Evolutionary conservation across 2,329 filamentous ascomycete genomes (phyloP).

Genomic region (Pseudogymnoascus sp.): DNA sequence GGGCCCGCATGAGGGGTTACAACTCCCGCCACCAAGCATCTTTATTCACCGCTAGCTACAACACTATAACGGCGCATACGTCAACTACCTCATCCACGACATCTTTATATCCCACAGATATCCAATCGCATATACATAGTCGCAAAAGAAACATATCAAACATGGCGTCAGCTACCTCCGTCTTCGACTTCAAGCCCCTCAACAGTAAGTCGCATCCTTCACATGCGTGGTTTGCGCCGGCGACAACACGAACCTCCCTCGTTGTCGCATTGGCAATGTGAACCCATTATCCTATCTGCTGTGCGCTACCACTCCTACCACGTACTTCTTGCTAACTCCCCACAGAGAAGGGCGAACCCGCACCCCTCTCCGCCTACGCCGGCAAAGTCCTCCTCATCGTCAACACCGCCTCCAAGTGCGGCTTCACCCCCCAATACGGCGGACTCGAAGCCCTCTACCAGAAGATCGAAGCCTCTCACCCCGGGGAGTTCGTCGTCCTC

Average conservation of each 20-base stretch:
- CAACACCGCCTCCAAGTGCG: constrained; percentile 98
- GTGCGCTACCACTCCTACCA: constrained; percentile 7
- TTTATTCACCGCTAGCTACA: not conserved
- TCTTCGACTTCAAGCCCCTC: constrained; percentile 80
- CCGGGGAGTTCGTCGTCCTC: constrained; percentile 75
- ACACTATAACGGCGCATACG: not conserved
- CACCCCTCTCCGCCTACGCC: constrained; percentile 64
- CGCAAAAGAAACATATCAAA: constrained; percentile 18
- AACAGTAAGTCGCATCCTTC: constrained; percentile 55
- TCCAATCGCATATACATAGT: not conserved
- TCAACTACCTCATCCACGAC: not conserved
- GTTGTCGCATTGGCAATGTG: not conserved
- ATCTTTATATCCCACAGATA: not conserved
- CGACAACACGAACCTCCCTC: not conserved
- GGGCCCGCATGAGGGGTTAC: not conserved
- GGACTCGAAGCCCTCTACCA: constrained; percentile 91
- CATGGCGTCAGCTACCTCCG: constrained; percentile 64
- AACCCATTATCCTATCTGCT: not conserved
- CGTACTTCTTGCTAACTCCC: constrained; percentile 17
- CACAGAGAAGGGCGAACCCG: constrained; percentile 68
- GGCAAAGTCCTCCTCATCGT: constrained; percentile 94
- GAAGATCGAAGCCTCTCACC: constrained; percentile 60
- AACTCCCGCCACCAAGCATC: constrained; percentile 5
- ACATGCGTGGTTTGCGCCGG: not conserved
- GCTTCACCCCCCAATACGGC: constrained; percentile 93